A percentile compares a stretch with the other conserved stretches of the same genome.
These are phyloP conservation scores for Noccaea caerulescens DNA, from an alignment of 345 rosid genomes.

Conservation along the genomic window DNA sequence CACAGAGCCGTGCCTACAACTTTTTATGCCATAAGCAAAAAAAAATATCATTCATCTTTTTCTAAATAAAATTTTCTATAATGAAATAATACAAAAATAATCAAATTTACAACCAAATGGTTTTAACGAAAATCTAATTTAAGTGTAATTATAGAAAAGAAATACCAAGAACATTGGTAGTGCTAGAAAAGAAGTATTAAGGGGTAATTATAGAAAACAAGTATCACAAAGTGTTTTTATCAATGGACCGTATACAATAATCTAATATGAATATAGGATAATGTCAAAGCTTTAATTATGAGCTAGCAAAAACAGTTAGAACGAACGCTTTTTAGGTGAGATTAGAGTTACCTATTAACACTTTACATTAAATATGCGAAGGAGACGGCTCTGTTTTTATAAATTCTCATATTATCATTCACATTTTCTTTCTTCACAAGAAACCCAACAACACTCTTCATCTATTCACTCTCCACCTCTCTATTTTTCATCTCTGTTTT, in stretches of 20 bases:
- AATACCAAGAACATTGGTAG: too few relatives aligned
- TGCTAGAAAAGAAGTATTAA: too few relatives aligned
- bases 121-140: too few relatives aligned
- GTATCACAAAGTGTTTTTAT: too few relatives aligned
- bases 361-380: slow-evolving; percentile 32
- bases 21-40: too few relatives aligned
- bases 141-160: too few relatives aligned
- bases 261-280: not conserved
- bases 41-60: too few relatives aligned
- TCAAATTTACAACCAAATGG: too few relatives aligned
- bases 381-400: slow-evolving; percentile 15
- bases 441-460: slow-evolving; percentile 11
- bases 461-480: not conserved
- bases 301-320: slow-evolving; percentile 38
- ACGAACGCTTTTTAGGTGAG: slow-evolving; percentile 21
- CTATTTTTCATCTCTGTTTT: not conserved
- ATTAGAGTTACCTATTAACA: not conserved
- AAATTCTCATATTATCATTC: not conserved
- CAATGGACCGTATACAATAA: too few relatives aligned
- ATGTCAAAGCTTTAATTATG: slow-evolving; percentile 22
- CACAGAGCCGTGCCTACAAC: not conserved
- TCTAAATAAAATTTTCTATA: too few relatives aligned
- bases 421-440: slow-evolving; percentile 18
- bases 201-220: too few relatives aligned
- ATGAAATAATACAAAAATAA: too few relatives aligned